These are phyloP conservation scores for Candida mesenterica DNA, from an alignment of 1,139 yeast genomes.

Conservation along the genomic window DNA sequence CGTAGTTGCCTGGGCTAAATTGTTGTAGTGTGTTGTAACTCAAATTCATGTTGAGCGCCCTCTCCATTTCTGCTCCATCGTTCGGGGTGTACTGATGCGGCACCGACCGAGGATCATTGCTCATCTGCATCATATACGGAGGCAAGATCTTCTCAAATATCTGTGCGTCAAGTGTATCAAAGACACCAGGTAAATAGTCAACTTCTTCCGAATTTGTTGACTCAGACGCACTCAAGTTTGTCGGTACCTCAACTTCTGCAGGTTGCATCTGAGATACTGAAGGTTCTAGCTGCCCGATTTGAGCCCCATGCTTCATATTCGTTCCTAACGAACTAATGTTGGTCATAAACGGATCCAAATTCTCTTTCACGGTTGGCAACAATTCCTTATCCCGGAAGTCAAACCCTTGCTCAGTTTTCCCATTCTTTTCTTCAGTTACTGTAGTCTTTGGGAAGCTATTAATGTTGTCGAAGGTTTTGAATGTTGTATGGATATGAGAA, in stretches of 20 bases:
- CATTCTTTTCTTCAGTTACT: too few species aligned
- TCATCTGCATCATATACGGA: conserved; percentile 64
- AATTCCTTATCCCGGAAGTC: conserved; percentile 2
- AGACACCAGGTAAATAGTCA: conserved; percentile 70
- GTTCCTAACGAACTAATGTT: conserved; percentile 4
- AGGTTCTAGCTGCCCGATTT: neutral
- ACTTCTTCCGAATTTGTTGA: conserved; percentile 11
- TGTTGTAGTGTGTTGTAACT: conserved; percentile 13
- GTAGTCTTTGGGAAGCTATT: conserved; percentile 24
- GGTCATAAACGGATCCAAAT: conserved; percentile 5
- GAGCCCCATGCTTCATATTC: neutral
- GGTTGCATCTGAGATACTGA: neutral
- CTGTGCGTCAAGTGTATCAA: conserved; percentile 81
- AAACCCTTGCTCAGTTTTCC: neutral
- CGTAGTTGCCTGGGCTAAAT: conserved; percentile 15
- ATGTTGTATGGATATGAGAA: conserved; percentile 25
- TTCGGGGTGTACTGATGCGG: conserved; percentile 2
- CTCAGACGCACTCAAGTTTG: conserved; percentile 4
- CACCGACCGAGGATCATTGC: neutral
- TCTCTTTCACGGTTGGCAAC: conserved; percentile 1
- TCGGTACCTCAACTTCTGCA: neutral
- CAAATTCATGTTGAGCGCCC: conserved; percentile 2
- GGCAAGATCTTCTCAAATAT: conserved; percentile 81
- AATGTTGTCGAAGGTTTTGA: conserved; percentile 35
- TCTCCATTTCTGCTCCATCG: conserved; percentile 1